phyloP scores from a whole-genome alignment of 495 filamentous ascomycete species.

The Pyrenula aspistea region DNA sequence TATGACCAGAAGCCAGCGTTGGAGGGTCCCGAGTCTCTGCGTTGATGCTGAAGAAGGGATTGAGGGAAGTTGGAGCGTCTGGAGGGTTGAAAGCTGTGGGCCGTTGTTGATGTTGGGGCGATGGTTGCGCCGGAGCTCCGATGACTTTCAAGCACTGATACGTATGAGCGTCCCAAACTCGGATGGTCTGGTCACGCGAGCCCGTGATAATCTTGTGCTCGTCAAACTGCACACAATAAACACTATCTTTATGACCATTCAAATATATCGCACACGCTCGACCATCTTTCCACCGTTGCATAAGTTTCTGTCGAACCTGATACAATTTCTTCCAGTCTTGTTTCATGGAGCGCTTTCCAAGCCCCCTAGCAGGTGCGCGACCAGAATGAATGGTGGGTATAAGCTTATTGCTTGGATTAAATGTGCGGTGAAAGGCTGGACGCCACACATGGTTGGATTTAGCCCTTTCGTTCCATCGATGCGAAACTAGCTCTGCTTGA shows the following conservation, averaged over 20 bases:
- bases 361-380: constrained; percentile 23
- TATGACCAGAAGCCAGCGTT: constrained; percentile 13
- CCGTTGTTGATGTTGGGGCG: constrained; percentile 2
- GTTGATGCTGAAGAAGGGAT: constrained; percentile 32
- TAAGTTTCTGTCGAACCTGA: constrained; percentile 57
- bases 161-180: constrained; percentile 86
- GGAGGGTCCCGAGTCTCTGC: constrained; percentile 17
- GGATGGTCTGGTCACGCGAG: constrained; percentile 86
- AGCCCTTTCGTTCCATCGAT: constrained; percentile 47
- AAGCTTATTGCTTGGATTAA: constrained; percentile 14
- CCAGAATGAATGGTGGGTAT: constrained; percentile 6
- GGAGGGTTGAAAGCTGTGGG: constrained; percentile 9
- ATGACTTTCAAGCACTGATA: constrained; percentile 74
- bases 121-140: constrained; percentile 28
- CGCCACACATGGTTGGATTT: constrained; percentile 65
- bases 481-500: constrained; percentile 48
- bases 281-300: constrained; percentile 66
- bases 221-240: constrained; percentile 97
- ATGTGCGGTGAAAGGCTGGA: constrained; percentile 59
- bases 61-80: constrained; percentile 19
- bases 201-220: constrained; percentile 98
- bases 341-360: constrained; percentile 35
- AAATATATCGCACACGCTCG: constrained; percentile 74
- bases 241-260: constrained; percentile 84
- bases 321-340: constrained; percentile 85